Conservation (phyloP, 192 early-diverging fungal genomes). For the Coemansia guatemalensis region DNA sequence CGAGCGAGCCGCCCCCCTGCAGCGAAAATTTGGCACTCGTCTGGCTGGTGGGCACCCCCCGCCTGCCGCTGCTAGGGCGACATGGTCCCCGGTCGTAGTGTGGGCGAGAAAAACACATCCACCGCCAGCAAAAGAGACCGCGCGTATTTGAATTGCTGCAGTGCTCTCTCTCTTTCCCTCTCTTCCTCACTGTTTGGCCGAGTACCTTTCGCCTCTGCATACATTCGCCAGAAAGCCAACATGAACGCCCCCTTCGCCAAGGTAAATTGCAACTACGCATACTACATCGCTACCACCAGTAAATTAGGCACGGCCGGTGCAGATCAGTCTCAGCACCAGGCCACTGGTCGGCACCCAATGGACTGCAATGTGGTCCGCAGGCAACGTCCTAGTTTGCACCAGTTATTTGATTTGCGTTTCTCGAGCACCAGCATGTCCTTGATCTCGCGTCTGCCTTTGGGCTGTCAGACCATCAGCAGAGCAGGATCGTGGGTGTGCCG, state of each 20-base stretch:
- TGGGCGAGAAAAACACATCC: conserved; percentile 7
- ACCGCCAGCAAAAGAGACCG: not conserved
- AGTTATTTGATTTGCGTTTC: not conserved
- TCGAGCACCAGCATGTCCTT: not conserved
- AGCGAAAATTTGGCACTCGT: conserved; percentile 4
- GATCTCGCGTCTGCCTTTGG: not conserved
- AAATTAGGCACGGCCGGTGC: not conserved
- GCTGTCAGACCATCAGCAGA: not conserved
- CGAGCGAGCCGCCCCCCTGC: not conserved
- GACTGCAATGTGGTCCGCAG: not conserved
- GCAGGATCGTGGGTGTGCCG: not conserved
- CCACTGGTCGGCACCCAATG: not conserved
- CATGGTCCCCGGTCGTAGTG: conserved; percentile 20
- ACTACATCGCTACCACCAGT: not conserved
- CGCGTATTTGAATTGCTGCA: conserved; percentile 15
- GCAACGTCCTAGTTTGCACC: not conserved
- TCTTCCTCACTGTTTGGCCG: conserved; percentile 28
- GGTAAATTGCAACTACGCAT: conserved; percentile 28
- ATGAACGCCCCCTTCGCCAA: conserved; percentile 56
- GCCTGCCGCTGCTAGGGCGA: not conserved
- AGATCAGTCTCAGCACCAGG: not conserved
- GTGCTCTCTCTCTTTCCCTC: conserved; percentile 25
- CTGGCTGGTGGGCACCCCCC: not conserved
- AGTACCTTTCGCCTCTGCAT: conserved; percentile 24
- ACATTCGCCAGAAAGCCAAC: conserved; percentile 35